These are phyloP conservation scores for Ceratocystis cubensis DNA, from an alignment of 2,329 filamentous ascomycete genomes.

Conservation along the genomic window DNA sequence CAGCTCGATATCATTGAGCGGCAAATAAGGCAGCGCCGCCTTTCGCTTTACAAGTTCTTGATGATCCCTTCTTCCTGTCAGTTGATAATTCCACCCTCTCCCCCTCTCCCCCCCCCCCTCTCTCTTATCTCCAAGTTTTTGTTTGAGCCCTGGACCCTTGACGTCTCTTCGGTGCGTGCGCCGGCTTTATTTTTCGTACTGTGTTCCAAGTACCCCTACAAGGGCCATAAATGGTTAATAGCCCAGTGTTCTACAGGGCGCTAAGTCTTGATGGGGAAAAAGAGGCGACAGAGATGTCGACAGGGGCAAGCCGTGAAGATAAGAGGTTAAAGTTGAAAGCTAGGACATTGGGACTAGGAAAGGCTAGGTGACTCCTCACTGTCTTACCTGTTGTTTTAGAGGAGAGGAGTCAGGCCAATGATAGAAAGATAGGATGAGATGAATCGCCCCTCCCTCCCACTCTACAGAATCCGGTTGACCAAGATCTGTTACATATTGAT, in stretches of 20 bases:
- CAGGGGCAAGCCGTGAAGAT: constrained; percentile 2
- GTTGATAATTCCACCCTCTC: constrained; percentile 4
- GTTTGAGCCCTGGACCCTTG: neutral
- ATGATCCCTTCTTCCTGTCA: neutral
- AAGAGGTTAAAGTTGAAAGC: constrained; percentile 7
- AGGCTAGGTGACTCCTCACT: neutral
- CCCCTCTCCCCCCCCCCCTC: neutral
- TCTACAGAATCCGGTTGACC: neutral
- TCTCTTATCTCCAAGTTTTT: constrained; percentile 3
- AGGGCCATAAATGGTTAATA: neutral
- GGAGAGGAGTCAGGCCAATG: neutral
- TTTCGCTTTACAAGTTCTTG: neutral
- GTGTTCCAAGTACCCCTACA: neutral
- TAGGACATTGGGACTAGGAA: neutral
- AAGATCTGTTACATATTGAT: constrained; percentile 12
- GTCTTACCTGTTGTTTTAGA: neutral
- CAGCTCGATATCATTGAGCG: neutral
- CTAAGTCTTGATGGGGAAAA: neutral
- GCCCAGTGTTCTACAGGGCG: neutral
- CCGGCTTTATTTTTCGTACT: constrained; percentile 8
- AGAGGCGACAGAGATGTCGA: constrained; percentile 5
- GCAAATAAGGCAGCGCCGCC: neutral
- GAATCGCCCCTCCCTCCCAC: no score
- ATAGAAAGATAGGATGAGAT: constrained; percentile 1
- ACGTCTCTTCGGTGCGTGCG: constrained; percentile 1